These are phyloP conservation scores for Myxozyma vanderwaltii DNA, from an alignment of 805 yeast genomes.

Conservation along the genomic window DNA sequence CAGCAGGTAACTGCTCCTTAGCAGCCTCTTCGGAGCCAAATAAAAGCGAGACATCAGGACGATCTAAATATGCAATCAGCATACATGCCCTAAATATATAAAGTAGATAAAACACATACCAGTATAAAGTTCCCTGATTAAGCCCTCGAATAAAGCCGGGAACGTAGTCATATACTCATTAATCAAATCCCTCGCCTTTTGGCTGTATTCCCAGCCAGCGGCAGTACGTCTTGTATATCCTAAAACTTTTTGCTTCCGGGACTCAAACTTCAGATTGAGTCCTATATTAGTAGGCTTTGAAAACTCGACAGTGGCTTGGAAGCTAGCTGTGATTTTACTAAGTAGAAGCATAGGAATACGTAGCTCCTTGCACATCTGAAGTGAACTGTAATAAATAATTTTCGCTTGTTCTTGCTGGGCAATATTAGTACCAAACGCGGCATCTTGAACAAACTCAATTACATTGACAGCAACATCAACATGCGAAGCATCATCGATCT, in stretches of 20 bases:
- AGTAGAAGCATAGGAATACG: conserved; percentile 64
- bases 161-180: conserved; percentile 62
- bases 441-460: conserved; percentile 49
- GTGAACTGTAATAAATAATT: conserved; percentile 65
- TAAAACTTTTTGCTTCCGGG: conserved; percentile 74
- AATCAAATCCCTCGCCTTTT: conserved; percentile 67
- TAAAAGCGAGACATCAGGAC: conserved; percentile 11
- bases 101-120: conserved; percentile 2
- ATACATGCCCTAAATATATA: not conserved
- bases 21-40: conserved; percentile 38
- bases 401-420: conserved; percentile 56
- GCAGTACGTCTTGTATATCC: conserved; percentile 75
- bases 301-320: conserved; percentile 57
- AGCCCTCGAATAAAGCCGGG: conserved; percentile 57
- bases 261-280: conserved; percentile 79
- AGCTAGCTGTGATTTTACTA: conserved; percentile 76
- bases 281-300: conserved; percentile 70
- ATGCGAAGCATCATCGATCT: conserved; percentile 43
- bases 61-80: conserved; percentile 5
- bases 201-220: conserved; percentile 81
- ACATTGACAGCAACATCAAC: conserved; percentile 39
- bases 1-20: conserved; percentile 37
- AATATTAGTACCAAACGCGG: conserved; percentile 63
- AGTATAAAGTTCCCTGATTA: conserved; percentile 39
- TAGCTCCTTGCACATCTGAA: conserved; percentile 61